Evolutionary conservation across 139 green algal genomes (phyloP).

Genomic region (Tetraselmis chui): DNA sequence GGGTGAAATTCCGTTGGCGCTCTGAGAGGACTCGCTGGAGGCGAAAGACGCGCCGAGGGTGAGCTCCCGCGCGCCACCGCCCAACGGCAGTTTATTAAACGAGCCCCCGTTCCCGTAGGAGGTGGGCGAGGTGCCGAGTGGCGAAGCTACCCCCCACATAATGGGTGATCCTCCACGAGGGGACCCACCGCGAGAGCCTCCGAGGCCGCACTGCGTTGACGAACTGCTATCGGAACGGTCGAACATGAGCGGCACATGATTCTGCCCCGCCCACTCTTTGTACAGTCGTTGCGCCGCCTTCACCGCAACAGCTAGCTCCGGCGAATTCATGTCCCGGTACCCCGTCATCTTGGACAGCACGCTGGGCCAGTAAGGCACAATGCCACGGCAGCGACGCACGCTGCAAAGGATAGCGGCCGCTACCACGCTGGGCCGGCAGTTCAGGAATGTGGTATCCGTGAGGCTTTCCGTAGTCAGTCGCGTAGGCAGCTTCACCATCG

Average conservation of each 20-base stretch:
- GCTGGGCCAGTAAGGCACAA: slow-evolving; percentile 78
- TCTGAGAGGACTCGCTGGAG: not conserved
- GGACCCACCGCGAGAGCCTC: not conserved
- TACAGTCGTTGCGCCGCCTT: slow-evolving; percentile 64
- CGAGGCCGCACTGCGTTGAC: not conserved
- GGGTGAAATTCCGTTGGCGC: not conserved
- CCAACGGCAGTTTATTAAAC: too few relatives aligned
- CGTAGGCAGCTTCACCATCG: not conserved
- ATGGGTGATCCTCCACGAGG: not conserved
- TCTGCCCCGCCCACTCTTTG: not conserved
- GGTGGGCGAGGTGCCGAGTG: not conserved
- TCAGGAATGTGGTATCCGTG: slow-evolving; percentile 68
- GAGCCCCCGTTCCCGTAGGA: too few relatives aligned
- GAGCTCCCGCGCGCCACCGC: too few relatives aligned
- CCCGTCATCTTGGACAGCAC: slow-evolving; percentile 74
- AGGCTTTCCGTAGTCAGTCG: slow-evolving; percentile 46
- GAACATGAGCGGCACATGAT: not conserved
- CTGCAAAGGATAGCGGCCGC: slow-evolving; percentile 42
- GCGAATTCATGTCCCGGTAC: slow-evolving; percentile 65
- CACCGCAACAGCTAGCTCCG: slow-evolving; percentile 67
- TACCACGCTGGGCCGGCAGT: slow-evolving; percentile 75
- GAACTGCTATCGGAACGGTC: not conserved
- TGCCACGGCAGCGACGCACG: slow-evolving; percentile 39
- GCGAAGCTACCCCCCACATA: not conserved
- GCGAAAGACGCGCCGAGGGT: not conserved